Evolutionary conservation across 257 asterid species (phyloP).

Genomic region (Nicotiana paniculata): DNA sequence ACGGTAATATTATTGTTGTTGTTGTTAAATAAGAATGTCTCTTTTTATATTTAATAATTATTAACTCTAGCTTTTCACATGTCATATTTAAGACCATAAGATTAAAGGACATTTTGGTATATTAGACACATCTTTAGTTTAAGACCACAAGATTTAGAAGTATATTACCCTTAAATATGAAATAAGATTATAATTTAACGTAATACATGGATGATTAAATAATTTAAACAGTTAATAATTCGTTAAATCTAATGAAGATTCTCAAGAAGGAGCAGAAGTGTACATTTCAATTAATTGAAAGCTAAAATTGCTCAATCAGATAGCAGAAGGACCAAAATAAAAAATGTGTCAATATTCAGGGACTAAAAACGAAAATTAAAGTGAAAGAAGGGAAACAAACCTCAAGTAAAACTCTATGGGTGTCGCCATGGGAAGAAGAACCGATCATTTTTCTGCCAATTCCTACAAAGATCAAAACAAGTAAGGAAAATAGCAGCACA

Average conservation of each 20-base stretch:
- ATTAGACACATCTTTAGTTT: too few relatives aligned
- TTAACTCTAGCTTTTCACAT: too few relatives aligned
- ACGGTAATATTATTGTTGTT: too few relatives aligned
- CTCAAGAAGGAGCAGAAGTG: neutral
- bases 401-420: slow-evolving; percentile 11
- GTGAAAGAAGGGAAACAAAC: neutral
- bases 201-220: neutral
- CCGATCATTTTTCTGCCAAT: slow-evolving; percentile 30
- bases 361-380: neutral
- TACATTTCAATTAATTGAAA: neutral
- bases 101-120: too few relatives aligned
- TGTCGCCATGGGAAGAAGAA: slow-evolving; percentile 4
- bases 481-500: too few relatives aligned
- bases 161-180: too few relatives aligned
- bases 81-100: too few relatives aligned
- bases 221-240: neutral
- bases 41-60: too few relatives aligned
- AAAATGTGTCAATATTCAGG: neutral
- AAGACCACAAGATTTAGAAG: neutral
- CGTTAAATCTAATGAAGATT: too few relatives aligned
- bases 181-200: too few relatives aligned
- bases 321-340: neutral
- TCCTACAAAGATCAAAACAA: slow-evolving; percentile 17
- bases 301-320: neutral
- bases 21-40: too few relatives aligned